phyloP scores from a whole-genome alignment of 768 basidiomycete genomes.

The Pleurotus giganteus region DNA sequence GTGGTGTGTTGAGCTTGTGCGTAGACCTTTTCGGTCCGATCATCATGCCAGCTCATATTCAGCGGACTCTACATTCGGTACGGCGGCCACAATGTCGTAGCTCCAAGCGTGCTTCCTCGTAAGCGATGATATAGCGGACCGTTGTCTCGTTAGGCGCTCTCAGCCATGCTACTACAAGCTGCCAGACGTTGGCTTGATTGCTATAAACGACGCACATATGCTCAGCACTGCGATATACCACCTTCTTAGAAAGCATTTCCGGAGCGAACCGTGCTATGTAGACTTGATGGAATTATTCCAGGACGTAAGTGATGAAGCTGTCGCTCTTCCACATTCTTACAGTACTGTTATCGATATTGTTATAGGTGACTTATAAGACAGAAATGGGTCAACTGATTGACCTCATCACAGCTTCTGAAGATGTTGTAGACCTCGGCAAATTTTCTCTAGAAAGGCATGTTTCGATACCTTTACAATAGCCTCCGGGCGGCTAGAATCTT shows the following conservation, averaged over 20 bases:
- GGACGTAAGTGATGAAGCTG: too few species aligned
- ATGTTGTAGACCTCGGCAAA: constrained; percentile 76
- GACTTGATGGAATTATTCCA: constrained; percentile 90
- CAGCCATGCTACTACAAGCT: constrained; percentile 92
- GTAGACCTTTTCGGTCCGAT: constrained; percentile 25
- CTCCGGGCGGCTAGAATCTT: not conserved
- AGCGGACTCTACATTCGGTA: too few species aligned
- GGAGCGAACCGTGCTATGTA: constrained; percentile 74
- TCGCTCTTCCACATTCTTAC: too few species aligned
- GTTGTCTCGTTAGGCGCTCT: constrained; percentile 87
- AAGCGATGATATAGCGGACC: constrained; percentile 96
- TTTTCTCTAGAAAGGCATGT: constrained; percentile 85
- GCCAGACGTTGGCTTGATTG: constrained; percentile 71
- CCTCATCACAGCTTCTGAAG: constrained; percentile 91
- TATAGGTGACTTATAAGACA: constrained; percentile 71
- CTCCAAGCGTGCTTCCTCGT: constrained; percentile 97
- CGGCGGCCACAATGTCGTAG: constrained; percentile 37
- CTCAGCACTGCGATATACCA: constrained; percentile 90
- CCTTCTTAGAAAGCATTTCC: constrained; percentile 84
- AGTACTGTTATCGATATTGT: not conserved
- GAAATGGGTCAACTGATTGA: constrained; percentile 96
- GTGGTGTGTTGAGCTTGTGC: constrained; percentile 92
- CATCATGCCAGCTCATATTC: not conserved
- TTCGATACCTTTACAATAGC: not conserved
- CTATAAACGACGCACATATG: constrained; percentile 96